Base-by-base conservation (phyloP, 495 filamentous ascomycete genomes). In the Aspergillus baeticus region DNA sequence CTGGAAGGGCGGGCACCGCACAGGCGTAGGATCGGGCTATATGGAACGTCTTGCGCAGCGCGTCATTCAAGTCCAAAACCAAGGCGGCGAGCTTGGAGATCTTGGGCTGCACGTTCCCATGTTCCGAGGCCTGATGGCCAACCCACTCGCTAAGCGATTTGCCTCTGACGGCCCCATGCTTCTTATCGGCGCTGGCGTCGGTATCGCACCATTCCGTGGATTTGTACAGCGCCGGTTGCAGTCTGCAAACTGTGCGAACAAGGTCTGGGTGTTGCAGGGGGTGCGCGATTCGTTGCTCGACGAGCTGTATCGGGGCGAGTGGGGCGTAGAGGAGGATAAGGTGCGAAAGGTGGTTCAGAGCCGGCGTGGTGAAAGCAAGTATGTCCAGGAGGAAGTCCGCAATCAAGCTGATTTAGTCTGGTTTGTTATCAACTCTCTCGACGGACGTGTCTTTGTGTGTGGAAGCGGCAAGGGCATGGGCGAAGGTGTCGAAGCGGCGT, bases 251-350 rank as follows among this genome's bases (percentile, higher is more conserved):
- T 97, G 94, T 69, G 92, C 91, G 44, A 98, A 98, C 77, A 98
- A 98, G 74, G 94, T 98, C 62, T 98, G 94, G 94, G 93, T 98
- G 45, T 83, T 98, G 38, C 94, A 98, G 72, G 94, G 94, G n/a
- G 83, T 98, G 26, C 88, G 94, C 2, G 94, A 98, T 71, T 89
- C 88, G 11, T 78, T 92, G 1, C 81, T 98, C 22, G 94, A 98
- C 62, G 94, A 98, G 76, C 80, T 98, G 11, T 98, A 98, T 75
- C 88, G 84, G 37, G 94, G 94, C 56, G 94, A 98, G 67, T 96
- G 95, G 86, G 94, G 94, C 56, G 90, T 94, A 7, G 86, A 96
- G 55, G 94, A 98, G 69, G 82, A 86, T 37, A 86, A 96, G 71
- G 91, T 98, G 55, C 96, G 96, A 73, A 88, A 85, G 39, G 92